Percentiles rank a stretch among this genome's conserved stretches.
These are phyloP conservation scores for Mycena vitilis DNA, from an alignment of 768 basidiomycete species.

Conservation along the genomic window DNA sequence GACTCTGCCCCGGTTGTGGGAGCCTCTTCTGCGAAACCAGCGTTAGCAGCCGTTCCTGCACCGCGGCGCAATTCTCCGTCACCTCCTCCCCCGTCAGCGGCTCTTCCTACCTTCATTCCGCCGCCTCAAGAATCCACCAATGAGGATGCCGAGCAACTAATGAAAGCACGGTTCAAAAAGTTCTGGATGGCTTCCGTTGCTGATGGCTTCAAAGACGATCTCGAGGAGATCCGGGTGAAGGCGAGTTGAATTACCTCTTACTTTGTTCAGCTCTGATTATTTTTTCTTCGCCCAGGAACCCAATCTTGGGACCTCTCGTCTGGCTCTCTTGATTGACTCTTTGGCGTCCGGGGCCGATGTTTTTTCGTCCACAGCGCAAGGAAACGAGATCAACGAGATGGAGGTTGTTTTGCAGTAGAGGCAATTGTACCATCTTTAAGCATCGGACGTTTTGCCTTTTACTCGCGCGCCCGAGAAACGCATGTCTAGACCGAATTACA, in stretches of 20 bases:
- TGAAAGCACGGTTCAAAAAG: constrained; percentile 79
- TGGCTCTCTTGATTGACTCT: constrained; percentile 84
- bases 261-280: constrained; percentile 6
- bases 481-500: no score
- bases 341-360: constrained; percentile 83
- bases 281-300: constrained; percentile 57
- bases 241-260: constrained; percentile 47
- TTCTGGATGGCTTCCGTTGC: constrained; percentile 91
- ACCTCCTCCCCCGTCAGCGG: constrained; percentile 57
- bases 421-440: constrained; percentile 1
- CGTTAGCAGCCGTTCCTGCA: constrained; percentile 26
- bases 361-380: constrained; percentile 59
- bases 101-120: constrained; percentile 71
- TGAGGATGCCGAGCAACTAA: constrained; percentile 56
- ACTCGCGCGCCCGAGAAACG: neutral
- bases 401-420: constrained; percentile 71
- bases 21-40: constrained; percentile 28
- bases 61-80: constrained; percentile 52
- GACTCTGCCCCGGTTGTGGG: constrained; percentile 33
- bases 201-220: constrained; percentile 84
- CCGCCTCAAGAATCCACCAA: constrained; percentile 35
- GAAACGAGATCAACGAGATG: constrained; percentile 69
- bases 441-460: neutral
- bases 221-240: constrained; percentile 82
- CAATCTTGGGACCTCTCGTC: constrained; percentile 72